These are phyloP conservation scores for Cladosporium sphaerospermum DNA, from an alignment of 2,329 filamentous ascomycete genomes.

Conservation along the genomic window DNA sequence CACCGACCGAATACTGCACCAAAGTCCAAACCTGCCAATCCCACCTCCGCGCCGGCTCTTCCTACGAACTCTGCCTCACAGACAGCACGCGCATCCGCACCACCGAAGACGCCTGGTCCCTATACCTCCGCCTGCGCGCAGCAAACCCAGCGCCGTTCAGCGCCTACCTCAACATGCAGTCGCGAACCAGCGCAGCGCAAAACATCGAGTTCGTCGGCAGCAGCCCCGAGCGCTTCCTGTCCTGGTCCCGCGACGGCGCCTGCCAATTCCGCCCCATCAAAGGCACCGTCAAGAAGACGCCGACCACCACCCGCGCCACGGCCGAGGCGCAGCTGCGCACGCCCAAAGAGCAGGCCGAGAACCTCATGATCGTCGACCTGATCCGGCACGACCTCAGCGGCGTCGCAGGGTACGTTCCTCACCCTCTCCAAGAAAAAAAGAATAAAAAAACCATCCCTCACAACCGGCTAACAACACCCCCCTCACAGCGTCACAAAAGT, in stretches of 20 bases:
- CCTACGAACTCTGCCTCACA: conserved; percentile 81
- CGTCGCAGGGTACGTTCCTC: conserved; percentile 58
- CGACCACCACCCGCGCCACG: conserved; percentile 60
- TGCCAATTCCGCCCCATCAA: conserved; percentile 92
- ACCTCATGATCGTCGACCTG: conserved; percentile 95
- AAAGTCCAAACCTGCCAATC: conserved; percentile 65
- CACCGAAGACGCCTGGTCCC: conserved; percentile 48
- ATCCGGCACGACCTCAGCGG: conserved; percentile 89
- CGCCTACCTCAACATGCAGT: conserved; percentile 67
- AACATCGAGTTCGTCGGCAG: conserved; percentile 65
- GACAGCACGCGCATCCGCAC: conserved; percentile 61
- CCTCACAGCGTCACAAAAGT: conserved; percentile 46
- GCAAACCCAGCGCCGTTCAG: conserved; percentile 80
- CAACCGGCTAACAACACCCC: not conserved
- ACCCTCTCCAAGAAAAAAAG: not conserved
- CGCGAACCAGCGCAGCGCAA: conserved; percentile 15
- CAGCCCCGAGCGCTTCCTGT: conserved; percentile 84
- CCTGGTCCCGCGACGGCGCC: conserved; percentile 53
- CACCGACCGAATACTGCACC: conserved; percentile 49
- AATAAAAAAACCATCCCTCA: not conserved
- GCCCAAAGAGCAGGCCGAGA: conserved; percentile 89
- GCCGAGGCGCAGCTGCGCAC: conserved; percentile 68
- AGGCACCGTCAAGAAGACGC: conserved; percentile 80
- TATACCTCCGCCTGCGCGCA: conserved; percentile 64
- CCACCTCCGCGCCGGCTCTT: conserved; percentile 68